These are phyloP conservation scores for Solanum lignicaule DNA, from an alignment of 257 asterid genomes.

Conservation along the genomic window DNA sequence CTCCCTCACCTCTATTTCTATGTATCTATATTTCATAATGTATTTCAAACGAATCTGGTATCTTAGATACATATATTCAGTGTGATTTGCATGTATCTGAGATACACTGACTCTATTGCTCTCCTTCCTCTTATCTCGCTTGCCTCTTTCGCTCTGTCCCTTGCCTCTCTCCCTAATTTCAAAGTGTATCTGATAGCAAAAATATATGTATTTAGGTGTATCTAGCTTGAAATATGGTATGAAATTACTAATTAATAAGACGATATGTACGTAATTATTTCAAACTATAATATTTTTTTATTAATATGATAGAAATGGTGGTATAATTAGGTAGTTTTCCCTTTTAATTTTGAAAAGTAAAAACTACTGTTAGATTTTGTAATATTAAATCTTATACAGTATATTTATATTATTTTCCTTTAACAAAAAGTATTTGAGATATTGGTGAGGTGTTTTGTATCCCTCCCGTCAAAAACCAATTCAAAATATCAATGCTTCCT, in stretches of 20 bases:
- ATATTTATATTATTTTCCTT: neutral
- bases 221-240: too few relatives aligned
- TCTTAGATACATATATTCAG: fast-evolving
- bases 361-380: neutral
- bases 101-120: neutral
- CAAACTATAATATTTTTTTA: neutral
- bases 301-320: neutral
- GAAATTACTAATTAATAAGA: too few relatives aligned
- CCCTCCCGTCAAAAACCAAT: neutral
- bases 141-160: too few relatives aligned
- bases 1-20: too few relatives aligned
- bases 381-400: neutral
- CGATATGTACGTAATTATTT: neutral
- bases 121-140: neutral
- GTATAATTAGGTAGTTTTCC: neutral
- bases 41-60: too few relatives aligned
- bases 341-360: neutral
- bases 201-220: too few relatives aligned
- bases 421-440: neutral
- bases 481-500: neutral
- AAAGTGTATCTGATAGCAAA: too few relatives aligned
- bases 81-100: too few relatives aligned
- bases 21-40: too few relatives aligned
- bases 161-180: neutral
- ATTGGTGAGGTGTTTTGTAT: neutral